Percentiles rank a stretch among this genome's conserved stretches.
phyloP scores from a whole-genome alignment of 768 basidiomycete species.

The Mycena amicta region DNA sequence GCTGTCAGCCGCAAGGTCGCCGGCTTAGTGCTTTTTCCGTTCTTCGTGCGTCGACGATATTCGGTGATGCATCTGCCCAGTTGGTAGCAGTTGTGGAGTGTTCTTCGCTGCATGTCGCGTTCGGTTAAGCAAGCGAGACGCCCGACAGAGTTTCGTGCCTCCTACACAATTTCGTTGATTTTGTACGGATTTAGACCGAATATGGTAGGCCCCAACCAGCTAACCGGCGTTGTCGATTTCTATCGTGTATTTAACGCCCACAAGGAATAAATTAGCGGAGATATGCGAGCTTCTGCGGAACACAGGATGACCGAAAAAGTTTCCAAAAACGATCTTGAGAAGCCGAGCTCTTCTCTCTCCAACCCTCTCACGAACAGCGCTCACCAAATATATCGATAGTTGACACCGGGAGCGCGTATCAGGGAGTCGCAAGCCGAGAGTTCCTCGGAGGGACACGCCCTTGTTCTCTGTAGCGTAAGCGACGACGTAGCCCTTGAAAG shows the following conservation, averaged over 20 bases:
- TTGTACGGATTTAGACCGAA: slow-evolving; percentile 4
- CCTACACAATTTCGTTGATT: neutral
- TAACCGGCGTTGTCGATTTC: neutral
- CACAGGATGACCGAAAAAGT: neutral
- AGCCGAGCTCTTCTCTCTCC: no score
- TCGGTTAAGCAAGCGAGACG: neutral
- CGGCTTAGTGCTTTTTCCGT: neutral
- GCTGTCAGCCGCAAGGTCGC: neutral
- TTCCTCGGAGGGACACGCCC: neutral
- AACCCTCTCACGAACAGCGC: no score
- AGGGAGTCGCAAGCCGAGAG: neutral
- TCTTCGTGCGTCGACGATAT: neutral
- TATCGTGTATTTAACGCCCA: neutral
- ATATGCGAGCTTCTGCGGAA: neutral
- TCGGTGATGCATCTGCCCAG: neutral
- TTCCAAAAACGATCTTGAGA: no score
- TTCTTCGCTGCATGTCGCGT: neutral
- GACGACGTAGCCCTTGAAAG: neutral
- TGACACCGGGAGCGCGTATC: neutral
- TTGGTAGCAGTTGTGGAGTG: neutral
- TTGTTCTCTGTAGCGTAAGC: neutral
- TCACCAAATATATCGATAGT: neutral
- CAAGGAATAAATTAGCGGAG: no score
- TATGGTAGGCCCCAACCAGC: slow-evolving; percentile 5
- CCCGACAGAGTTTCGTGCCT: neutral